Conservation (phyloP, 352 stramenopile species). For the Phytophthora cajani region DNA sequence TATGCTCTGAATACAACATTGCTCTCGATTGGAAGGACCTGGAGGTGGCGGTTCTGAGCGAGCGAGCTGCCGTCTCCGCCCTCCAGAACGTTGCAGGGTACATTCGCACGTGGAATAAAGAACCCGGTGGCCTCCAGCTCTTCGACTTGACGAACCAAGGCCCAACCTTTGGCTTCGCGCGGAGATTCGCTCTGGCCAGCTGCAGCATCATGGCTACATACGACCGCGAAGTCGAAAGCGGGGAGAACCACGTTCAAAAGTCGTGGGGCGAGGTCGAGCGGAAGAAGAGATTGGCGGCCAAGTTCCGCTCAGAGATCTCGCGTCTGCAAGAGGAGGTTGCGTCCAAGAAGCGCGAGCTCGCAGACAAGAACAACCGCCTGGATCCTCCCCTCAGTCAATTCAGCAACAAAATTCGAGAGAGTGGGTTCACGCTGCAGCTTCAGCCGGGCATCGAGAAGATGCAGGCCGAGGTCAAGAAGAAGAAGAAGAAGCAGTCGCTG, state of each 20-base stretch:
- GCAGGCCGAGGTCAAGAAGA: neutral
- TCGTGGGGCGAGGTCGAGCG: constrained; percentile 27
- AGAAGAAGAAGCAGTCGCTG: constrained; percentile 13
- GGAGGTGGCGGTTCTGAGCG: constrained; percentile 42
- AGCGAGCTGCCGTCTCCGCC: constrained; percentile 35
- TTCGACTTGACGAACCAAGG: constrained; percentile 50
- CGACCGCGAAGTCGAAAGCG: constrained; percentile 17
- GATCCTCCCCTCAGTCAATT: neutral
- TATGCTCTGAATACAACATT: constrained; percentile 45
- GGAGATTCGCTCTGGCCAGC: constrained; percentile 24
- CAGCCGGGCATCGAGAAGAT: neutral
- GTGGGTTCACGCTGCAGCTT: constrained; percentile 6
- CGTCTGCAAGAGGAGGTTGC: constrained; percentile 1
- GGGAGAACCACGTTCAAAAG: constrained; percentile 11
- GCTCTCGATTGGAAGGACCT: constrained; percentile 50
- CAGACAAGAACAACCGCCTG: constrained; percentile 13
- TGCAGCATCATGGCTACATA: constrained; percentile 15
- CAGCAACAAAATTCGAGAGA: neutral
- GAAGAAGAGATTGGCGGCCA: constrained; percentile 20
- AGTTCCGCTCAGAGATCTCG: constrained; percentile 15
- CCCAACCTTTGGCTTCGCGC: constrained; percentile 47
- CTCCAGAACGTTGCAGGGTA: constrained; percentile 43
- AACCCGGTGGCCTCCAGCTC: constrained; percentile 11
- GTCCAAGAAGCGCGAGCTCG: constrained; percentile 10
- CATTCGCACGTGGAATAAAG: constrained; percentile 42